A percentile compares a stretch with the other conserved stretches of the same genome.
Evolutionary conservation across 2,329 filamentous ascomycete species (phyloP).

Genomic region (Scedosporium boydii): DNA sequence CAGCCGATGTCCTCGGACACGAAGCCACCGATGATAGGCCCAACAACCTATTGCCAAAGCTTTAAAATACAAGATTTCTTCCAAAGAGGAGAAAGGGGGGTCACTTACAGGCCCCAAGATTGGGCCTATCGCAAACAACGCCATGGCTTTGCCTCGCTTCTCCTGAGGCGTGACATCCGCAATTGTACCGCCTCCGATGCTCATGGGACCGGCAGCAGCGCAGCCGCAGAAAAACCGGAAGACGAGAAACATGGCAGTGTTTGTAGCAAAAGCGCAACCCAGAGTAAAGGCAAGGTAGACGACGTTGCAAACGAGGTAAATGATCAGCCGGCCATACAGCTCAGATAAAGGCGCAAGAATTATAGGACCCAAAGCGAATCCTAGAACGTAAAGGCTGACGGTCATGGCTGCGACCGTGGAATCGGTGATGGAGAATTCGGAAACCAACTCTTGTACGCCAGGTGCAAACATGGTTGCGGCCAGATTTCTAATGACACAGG

Average conservation of each 20-base stretch:
- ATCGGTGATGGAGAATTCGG: too few relatives aligned
- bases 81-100: too few relatives aligned
- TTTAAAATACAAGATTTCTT: too few relatives aligned
- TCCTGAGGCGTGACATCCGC: conserved; percentile 52
- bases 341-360: conserved; percentile 52
- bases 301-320: conserved; percentile 41
- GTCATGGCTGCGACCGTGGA: too few relatives aligned
- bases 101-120: too few relatives aligned
- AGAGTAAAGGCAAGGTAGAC: conserved; percentile 37
- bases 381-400: conserved; percentile 58
- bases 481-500: too few relatives aligned
- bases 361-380: conserved; percentile 49
- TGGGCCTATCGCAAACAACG: conserved; percentile 20
- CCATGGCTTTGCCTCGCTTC: conserved; percentile 48
- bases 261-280: conserved; percentile 40
- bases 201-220: conserved; percentile 53
- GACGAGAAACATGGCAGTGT: conserved; percentile 38
- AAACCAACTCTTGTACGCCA: too few relatives aligned
- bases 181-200: conserved; percentile 57
- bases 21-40: too few relatives aligned
- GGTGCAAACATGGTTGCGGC: too few relatives aligned
- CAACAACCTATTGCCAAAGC: too few relatives aligned
- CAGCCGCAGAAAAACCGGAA: conserved; percentile 54
- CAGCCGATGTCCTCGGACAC: too few relatives aligned
- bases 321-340: conserved; percentile 43